Conservation (phyloP, 306 rosid genomes). For the Alnus rubra region DNA sequence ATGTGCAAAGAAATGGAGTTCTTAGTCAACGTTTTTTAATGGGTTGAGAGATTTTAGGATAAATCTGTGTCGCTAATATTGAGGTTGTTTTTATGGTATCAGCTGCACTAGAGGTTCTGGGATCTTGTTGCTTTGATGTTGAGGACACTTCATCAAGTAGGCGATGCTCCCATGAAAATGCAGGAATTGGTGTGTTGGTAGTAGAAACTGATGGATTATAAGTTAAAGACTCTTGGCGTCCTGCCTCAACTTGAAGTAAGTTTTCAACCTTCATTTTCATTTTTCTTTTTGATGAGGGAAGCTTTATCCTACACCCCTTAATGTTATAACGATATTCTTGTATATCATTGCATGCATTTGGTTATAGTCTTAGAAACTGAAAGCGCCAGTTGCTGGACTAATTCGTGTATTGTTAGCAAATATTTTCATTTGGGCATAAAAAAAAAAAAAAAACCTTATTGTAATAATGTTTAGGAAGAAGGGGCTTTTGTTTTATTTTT, state of each 20-base stretch:
- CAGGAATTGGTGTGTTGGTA: constrained; percentile 4
- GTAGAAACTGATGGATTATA: constrained; percentile 25
- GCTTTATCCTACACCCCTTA: background rate
- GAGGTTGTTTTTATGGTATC: constrained; percentile 10
- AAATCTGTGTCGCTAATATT: background rate
- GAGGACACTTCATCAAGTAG: constrained; percentile 7
- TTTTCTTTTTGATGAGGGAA: constrained; percentile 11
- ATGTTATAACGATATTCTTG: background rate
- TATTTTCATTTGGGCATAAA: background rate
- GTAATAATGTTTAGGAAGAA: background rate
- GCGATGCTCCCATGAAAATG: constrained; percentile 19
- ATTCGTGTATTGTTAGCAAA: constrained; percentile 12
- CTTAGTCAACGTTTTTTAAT: background rate
- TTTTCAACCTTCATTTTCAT: constrained; percentile 3
- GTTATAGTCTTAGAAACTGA: background rate
- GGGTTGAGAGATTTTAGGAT: too few species aligned
- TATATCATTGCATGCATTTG: background rate
- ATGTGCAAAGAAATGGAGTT: background rate
- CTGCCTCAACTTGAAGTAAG: constrained; percentile 37
- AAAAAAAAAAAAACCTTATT: background rate
- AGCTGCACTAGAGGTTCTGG: constrained; percentile 6
- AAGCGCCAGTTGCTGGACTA: background rate
- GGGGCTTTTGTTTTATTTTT: background rate
- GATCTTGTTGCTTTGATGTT: constrained; percentile 4
- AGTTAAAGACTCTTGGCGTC: constrained; percentile 17